Evolutionary conservation across 2,329 filamentous ascomycete genomes (phyloP).

Genomic region (Pseudopyrenochaeta lycopersici): DNA sequence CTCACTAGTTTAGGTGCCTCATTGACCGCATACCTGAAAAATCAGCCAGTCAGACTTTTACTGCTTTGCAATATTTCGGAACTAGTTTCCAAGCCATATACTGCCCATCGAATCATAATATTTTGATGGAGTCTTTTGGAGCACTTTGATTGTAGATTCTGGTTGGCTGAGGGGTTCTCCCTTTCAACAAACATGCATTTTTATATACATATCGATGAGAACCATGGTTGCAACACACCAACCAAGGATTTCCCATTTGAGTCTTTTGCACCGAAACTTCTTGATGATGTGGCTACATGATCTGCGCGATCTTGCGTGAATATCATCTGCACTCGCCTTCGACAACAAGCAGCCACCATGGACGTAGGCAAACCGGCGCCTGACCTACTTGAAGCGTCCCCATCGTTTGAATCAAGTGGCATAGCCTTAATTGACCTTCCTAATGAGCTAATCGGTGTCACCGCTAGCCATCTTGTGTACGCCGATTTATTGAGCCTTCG

Average conservation of each 20-base stretch:
- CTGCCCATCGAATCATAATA: too few species aligned
- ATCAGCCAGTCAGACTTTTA: too few species aligned
- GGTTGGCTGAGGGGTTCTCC: background rate
- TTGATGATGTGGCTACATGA: background rate
- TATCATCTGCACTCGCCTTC: too few species aligned
- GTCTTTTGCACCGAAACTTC: background rate
- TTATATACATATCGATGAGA: conserved; percentile 6
- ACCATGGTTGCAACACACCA: conserved; percentile 1
- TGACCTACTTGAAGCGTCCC: background rate
- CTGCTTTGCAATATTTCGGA: too few species aligned
- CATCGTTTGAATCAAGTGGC: background rate
- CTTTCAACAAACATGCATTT: background rate
- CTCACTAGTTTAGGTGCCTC: too few species aligned
- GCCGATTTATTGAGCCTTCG: conserved; percentile 4
- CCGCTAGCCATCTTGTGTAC: conserved; percentile 1
- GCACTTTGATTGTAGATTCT: too few species aligned
- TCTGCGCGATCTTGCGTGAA: too few species aligned
- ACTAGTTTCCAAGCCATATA: too few species aligned
- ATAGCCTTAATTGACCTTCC: conserved; percentile 1
- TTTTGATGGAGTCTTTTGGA: too few species aligned
- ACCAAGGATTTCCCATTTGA: background rate
- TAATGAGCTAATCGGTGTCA: conserved; percentile 6
- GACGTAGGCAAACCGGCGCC: too few species aligned
- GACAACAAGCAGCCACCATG: background rate
- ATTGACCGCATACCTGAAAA: too few species aligned